Evolutionary conservation across 75 land plant species (phyloP).

Genomic region (Cupressus sempervirens): DNA sequence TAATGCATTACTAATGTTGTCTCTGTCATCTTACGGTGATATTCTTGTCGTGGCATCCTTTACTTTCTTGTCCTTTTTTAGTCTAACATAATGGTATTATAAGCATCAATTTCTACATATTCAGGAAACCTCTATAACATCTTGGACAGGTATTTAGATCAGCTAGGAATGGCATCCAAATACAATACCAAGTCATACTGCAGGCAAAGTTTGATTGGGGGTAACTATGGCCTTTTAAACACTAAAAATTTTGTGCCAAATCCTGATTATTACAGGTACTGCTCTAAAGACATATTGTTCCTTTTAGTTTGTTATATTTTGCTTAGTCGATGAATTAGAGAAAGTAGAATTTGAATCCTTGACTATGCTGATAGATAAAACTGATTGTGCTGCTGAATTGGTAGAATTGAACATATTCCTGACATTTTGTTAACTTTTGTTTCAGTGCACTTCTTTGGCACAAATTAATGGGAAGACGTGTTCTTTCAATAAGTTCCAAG

Average conservation of each 20-base stretch:
- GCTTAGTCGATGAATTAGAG: neutral
- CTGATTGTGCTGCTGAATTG: neutral
- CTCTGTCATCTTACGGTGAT: neutral
- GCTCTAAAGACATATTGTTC: neutral
- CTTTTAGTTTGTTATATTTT: neutral
- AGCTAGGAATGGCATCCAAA: slow-evolving; percentile 65
- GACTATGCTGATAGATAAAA: neutral
- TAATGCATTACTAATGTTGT: neutral
- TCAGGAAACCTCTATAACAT: neutral
- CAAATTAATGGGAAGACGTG: slow-evolving; percentile 72
- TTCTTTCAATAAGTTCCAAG: slow-evolving; percentile 37
- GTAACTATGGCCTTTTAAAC: slow-evolving; percentile 71
- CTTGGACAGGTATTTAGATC: slow-evolving; percentile 64
- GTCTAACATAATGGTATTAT: neutral
- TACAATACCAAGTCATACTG: slow-evolving; percentile 60
- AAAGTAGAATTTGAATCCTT: neutral
- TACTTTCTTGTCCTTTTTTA: neutral
- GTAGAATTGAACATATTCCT: neutral
- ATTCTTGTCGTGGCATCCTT: neutral
- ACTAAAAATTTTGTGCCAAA: slow-evolving; percentile 62
- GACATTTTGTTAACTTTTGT: neutral
- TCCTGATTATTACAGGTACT: slow-evolving; percentile 78
- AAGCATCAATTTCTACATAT: neutral
- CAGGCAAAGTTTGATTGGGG: slow-evolving; percentile 71
- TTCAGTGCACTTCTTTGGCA: slow-evolving; percentile 86